These are phyloP conservation scores for Didymella glomerata DNA, from an alignment of 2,329 filamentous ascomycete species.

Conservation along the genomic window DNA sequence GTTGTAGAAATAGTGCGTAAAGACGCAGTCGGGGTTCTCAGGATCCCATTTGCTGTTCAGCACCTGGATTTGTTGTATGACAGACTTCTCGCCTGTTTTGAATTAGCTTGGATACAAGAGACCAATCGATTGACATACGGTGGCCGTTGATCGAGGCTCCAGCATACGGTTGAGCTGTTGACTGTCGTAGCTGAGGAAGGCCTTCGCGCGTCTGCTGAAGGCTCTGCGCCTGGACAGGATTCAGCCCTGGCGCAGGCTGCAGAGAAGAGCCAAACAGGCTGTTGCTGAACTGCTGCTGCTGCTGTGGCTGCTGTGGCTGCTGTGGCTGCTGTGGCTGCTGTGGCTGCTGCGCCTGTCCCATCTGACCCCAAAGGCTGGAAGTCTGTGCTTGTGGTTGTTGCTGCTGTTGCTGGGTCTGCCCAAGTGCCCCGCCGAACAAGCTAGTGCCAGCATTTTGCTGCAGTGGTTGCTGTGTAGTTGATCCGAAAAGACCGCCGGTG, in stretches of 20 bases:
- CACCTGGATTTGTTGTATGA: conserved; percentile 76
- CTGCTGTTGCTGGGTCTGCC: conserved; percentile 27
- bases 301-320: conserved; percentile 51
- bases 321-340: conserved; percentile 57
- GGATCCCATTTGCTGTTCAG: conserved; percentile 80
- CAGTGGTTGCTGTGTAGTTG: conserved; percentile 26
- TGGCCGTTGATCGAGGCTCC: conserved; percentile 40
- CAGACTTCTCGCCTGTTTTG: conserved; percentile 70
- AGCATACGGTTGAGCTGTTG: conserved; percentile 38
- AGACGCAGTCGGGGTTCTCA: conserved; percentile 71
- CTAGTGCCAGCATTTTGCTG: conserved; percentile 27
- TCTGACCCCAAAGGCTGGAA: conserved; percentile 52
- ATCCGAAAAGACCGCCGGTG: conserved; percentile 36
- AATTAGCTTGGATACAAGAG: background rate
- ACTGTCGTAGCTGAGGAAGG: conserved; percentile 48
- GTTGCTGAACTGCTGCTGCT: conserved; percentile 52
- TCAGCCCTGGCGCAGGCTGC: conserved; percentile 43
- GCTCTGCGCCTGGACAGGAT: conserved; percentile 41
- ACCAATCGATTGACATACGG: conserved; percentile 29
- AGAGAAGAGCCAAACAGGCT: conserved; percentile 51
- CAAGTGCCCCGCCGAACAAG: conserved; percentile 34
- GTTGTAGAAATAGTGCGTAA: conserved; percentile 90
- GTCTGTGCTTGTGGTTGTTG: conserved; percentile 41
- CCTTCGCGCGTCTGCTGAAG: conserved; percentile 50
- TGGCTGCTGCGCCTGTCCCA: conserved; percentile 48